Evolutionary conservation across 2,329 filamentous ascomycete genomes (phyloP).

Genomic region (Tolypocladium paradoxum): DNA sequence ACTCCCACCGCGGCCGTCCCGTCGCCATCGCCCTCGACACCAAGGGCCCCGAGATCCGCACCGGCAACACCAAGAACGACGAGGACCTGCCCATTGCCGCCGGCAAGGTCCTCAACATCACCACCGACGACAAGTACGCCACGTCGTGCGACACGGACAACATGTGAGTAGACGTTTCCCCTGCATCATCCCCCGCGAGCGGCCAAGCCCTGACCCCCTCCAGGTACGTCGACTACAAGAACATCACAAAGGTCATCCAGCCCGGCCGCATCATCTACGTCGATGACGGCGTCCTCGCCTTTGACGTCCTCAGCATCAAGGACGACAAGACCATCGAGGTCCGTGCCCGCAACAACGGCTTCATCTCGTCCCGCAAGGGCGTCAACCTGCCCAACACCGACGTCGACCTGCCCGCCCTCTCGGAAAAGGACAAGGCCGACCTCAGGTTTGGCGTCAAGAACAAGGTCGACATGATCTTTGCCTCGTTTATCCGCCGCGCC

Average conservation of each 20-base stretch:
- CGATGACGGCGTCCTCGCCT: constrained; percentile 94
- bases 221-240: constrained; percentile 98
- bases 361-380: constrained; percentile 97
- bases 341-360: constrained; percentile 90
- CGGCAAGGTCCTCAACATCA: constrained; percentile 85
- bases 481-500: constrained; percentile 91
- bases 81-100: constrained; percentile 81
- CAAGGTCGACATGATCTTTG: constrained; percentile 97
- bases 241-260: constrained; percentile 97
- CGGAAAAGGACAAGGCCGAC: constrained; percentile 95
- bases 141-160: constrained; percentile 77
- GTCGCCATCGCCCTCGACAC: constrained; percentile 87
- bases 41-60: constrained; percentile 53
- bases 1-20: constrained; percentile 65
- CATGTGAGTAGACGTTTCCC: constrained; percentile 56
- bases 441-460: constrained; percentile 96
- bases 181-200: too few relatives aligned
- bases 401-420: constrained; percentile 92
- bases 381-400: constrained; percentile 99
- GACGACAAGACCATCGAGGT: constrained; percentile 84
- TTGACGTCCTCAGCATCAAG: constrained; percentile 79
- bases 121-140: constrained; percentile 88
- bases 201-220: too few relatives aligned
- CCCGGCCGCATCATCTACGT: constrained; percentile 92
- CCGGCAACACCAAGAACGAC: constrained; percentile 64